These are phyloP conservation scores for Aspergillus cejpii DNA, from an alignment of 2,329 filamentous ascomycete genomes.

Conservation along the genomic window DNA sequence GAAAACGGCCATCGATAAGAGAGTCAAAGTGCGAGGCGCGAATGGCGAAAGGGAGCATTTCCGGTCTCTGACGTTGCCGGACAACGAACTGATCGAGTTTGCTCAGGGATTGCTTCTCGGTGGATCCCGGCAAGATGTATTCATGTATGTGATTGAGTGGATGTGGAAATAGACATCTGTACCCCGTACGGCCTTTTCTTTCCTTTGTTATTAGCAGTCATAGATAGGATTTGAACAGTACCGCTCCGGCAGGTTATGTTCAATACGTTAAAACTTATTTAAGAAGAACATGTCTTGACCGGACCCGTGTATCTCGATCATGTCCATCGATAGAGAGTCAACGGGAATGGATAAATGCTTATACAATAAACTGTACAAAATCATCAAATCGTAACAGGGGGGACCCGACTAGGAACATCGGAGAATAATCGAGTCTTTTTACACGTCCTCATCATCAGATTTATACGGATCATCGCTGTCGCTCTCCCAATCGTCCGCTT, in stretches of 20 bases:
- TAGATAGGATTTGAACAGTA: too few species aligned
- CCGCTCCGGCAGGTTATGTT: too few species aligned
- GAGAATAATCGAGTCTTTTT: background rate
- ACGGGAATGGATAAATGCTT: too few species aligned
- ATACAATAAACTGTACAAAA: background rate
- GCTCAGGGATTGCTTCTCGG: conserved; percentile 23
- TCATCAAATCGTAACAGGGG: background rate
- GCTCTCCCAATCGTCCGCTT: conserved; percentile 51
- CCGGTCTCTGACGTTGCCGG: conserved; percentile 17
- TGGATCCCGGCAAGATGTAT: conserved; percentile 24
- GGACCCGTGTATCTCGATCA: too few species aligned
- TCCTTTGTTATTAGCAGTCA: background rate
- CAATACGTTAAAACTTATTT: too few species aligned
- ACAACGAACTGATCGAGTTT: conserved; percentile 26
- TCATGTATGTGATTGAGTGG: conserved; percentile 32
- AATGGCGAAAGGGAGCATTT: conserved; percentile 21
- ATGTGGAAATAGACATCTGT: conserved; percentile 14
- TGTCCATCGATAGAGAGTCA: too few species aligned
- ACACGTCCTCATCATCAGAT: conserved; percentile 42
- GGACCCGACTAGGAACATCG: background rate
- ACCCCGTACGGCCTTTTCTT: background rate
- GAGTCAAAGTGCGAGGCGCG: conserved; percentile 19
- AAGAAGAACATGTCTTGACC: too few species aligned
- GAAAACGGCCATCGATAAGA: conserved; percentile 21
- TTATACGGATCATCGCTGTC: conserved; percentile 39